phyloP scores from a whole-genome alignment of 2,329 filamentous ascomycete genomes.

The Zopfia rhizophila region DNA sequence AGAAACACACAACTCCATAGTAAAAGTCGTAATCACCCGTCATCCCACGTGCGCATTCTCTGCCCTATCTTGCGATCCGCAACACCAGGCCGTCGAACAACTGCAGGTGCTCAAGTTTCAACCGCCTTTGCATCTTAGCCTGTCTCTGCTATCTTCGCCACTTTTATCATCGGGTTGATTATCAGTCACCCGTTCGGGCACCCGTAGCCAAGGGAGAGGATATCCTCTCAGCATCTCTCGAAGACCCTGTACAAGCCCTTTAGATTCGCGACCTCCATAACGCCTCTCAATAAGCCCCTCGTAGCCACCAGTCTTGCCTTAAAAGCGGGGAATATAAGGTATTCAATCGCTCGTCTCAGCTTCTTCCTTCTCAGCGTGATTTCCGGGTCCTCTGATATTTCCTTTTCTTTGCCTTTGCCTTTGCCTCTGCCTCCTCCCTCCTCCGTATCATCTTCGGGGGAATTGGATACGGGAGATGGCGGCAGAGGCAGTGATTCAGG shows the following conservation, averaged over 20 bases:
- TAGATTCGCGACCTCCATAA: conserved; percentile 88
- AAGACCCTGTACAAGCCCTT: conserved; percentile 96
- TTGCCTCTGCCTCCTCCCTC: conserved; percentile 5
- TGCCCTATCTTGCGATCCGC: no score
- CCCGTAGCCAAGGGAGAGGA: no score
- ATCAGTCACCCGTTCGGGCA: no score
- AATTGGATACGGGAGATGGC: conserved; percentile 24
- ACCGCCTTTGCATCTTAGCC: no score
- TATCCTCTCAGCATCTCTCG: conserved; percentile 81
- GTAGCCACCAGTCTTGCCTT: conserved; percentile 86
- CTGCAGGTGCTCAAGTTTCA: no score
- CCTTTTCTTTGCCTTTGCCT: conserved; percentile 32
- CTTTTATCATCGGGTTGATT: no score
- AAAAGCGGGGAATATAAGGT: conserved; percentile 90
- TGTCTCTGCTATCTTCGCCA: no score
- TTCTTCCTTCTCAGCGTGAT: conserved; percentile 68
- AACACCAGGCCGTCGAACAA: no score
- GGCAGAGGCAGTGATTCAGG: conserved; percentile 80
- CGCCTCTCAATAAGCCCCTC: conserved; percentile 75
- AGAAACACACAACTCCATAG: no score
- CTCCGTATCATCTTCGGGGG: conserved; percentile 64
- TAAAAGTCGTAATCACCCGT: no score
- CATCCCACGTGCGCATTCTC: no score
- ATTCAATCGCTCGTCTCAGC: conserved; percentile 80
- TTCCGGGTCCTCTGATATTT: conserved; percentile 50